Conservation (phyloP, 2,329 filamentous ascomycete genomes). For the Sordariomycetes sp. region DNA sequence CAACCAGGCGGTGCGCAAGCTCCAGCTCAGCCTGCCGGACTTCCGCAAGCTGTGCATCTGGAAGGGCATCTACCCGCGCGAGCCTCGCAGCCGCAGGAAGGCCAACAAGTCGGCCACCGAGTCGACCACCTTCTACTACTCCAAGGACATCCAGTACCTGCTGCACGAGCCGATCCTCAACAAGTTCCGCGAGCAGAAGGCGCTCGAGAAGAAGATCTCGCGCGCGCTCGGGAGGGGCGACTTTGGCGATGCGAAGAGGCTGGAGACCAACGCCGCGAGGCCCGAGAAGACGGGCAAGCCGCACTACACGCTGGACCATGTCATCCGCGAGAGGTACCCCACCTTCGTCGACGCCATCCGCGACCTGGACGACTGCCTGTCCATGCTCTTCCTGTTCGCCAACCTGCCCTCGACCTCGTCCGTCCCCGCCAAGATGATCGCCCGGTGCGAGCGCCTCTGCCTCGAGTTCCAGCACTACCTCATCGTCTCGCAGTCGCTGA, state of each 20-base stretch:
- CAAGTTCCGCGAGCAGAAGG: constrained; percentile 96
- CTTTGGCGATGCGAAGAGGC: constrained; percentile 73
- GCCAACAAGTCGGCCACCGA: constrained; percentile 82
- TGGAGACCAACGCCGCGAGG: constrained; percentile 77
- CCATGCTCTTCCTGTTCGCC: constrained; percentile 94
- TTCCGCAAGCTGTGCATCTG: constrained; percentile 98
- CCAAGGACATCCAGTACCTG: constrained; percentile 97
- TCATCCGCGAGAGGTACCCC: constrained; percentile 95
- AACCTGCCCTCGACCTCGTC: constrained; percentile 84
- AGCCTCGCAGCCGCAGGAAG: constrained; percentile 96
- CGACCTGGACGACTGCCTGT: constrained; percentile 92
- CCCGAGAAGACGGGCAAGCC: constrained; percentile 87
- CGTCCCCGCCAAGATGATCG: constrained; percentile 91
- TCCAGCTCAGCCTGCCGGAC: constrained; percentile 93
- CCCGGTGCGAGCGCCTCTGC: constrained; percentile 83
- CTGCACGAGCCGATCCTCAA: constrained; percentile 88
- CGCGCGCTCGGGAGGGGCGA: constrained; percentile 86
- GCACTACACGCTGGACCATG: constrained; percentile 85
- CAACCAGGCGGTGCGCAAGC: constrained; percentile 93
- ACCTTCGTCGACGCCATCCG: constrained; percentile 91
- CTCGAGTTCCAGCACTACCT: constrained; percentile 98
- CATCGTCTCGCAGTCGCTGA: constrained; percentile 80
- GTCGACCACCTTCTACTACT: constrained; percentile 83
- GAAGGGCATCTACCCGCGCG: constrained; percentile 97
- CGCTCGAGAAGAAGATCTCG: constrained; percentile 94